Conservation (phyloP, 1,284 basidiomycete genomes). For the Butyriboletus appendiculatus region DNA sequence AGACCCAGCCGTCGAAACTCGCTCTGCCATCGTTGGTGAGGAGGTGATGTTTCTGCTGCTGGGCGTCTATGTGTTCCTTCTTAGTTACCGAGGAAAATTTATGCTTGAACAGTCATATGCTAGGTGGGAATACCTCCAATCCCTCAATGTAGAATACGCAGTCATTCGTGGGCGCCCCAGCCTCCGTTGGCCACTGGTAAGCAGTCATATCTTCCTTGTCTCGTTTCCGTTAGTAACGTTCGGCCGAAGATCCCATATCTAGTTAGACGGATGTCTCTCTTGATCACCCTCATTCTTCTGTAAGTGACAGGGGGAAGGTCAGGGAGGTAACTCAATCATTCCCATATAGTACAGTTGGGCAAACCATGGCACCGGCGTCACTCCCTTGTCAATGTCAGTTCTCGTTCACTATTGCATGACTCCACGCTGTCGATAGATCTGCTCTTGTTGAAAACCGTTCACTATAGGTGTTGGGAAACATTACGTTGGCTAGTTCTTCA, state of each 20-base stretch:
- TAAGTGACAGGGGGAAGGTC: not conserved
- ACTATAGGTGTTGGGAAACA: not conserved
- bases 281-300: not conserved
- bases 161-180: not conserved
- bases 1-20: not conserved
- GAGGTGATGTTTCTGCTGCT: not conserved
- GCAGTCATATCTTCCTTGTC: not conserved
- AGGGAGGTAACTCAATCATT: not conserved
- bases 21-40: not conserved
- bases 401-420: not conserved
- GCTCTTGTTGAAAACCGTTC: not conserved
- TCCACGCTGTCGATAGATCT: no score
- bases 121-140: not conserved
- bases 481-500: not conserved
- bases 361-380: no score
- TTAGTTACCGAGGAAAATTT: not conserved
- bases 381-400: not conserved
- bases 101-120: not conserved
- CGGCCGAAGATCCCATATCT: not conserved
- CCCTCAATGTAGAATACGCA: not conserved
- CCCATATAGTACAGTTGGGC: not conserved
- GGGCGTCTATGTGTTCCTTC: not conserved
- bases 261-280: not conserved
- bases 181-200: not conserved
- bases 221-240: not conserved